Evolutionary conservation across 2,329 filamentous ascomycete genomes (phyloP), one percentile per base, ranked within the genome.

Genomic region (Orbilia ellipsospora): DNA sequence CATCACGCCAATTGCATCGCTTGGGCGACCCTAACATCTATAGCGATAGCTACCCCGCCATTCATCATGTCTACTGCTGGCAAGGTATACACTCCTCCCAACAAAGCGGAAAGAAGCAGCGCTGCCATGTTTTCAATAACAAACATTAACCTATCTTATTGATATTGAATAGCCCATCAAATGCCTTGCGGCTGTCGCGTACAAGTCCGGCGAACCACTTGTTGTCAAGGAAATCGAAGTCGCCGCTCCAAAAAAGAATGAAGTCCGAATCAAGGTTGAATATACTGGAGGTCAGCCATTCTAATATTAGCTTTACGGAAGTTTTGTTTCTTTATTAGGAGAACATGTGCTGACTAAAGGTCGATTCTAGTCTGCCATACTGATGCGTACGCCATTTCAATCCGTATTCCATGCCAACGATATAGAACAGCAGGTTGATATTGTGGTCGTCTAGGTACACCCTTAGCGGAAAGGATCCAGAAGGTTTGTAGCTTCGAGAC

Each of bases 111-210:
- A 56, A 44, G 2, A 16, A 26, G 10, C 52, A 5, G 31, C 31
- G 31, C 6, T 36, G 10, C 63, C 57, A 40, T 36, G 20, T 28
- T 44, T 10, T 40, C 42, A 13, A 18, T 18, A 31, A 52, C 26
- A n/a, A 36, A 62, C 18, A 57, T 67, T 70, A 6, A 65, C 20
- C 50, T 31, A 59, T 64, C 60, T 36, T 6, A 10, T 36, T 36
- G 60, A 15, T 55, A 18, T 44, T 50, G 77, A 60, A 78, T 80
- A 97, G 93, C 93, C 92, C 80, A 97, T 97, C 82, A 96, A 90
- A 81, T 97, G 94, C 89, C 94, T 95, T 90, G 95, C 95, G 79
- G 95, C 95, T 81, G 91, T 99, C 78, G 95, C 95, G 83, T 99
- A 95, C 95, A 94, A 94, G 84, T 93, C 95, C 56, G 94, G 92